These are phyloP conservation scores for Candida boleticola DNA, from an alignment of 805 yeast genomes.

Conservation along the genomic window DNA sequence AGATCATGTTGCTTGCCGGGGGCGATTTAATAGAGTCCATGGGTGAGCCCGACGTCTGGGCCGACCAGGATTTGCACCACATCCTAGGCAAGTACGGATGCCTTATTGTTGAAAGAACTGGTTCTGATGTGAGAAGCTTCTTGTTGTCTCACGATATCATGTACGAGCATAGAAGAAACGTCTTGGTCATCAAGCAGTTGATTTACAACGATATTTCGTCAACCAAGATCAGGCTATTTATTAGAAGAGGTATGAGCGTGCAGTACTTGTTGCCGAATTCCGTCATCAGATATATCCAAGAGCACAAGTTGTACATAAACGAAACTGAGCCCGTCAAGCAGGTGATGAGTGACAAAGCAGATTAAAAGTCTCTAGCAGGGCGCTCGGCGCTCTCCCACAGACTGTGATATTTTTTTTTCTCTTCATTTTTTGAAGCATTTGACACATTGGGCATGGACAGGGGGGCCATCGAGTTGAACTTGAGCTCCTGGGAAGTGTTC, in stretches of 20 bases:
- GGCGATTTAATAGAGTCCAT: conserved; percentile 96
- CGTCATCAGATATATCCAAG: conserved; percentile 92
- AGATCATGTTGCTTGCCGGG: conserved; percentile 94
- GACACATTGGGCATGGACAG: too few species aligned
- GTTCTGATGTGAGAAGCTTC: conserved; percentile 92
- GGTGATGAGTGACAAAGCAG: conserved; percentile 48
- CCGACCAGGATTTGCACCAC: conserved; percentile 91
- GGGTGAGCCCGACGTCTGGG: conserved; percentile 99
- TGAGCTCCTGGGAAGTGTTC: too few species aligned
- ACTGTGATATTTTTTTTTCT: too few species aligned
- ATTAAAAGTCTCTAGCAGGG: too few species aligned
- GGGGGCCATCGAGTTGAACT: neutral
- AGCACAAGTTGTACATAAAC: conserved; percentile 78
- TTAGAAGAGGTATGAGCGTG: conserved; percentile 94
- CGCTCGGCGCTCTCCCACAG: too few species aligned
- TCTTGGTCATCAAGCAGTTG: conserved; percentile 90
- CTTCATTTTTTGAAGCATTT: too few species aligned
- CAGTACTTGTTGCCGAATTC: conserved; percentile 92
- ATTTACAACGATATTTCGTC: conserved; percentile 95
- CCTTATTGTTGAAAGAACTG: conserved; percentile 93
- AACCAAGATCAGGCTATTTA: conserved; percentile 88
- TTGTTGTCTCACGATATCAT: conserved; percentile 90
- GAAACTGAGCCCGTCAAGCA: conserved; percentile 94
- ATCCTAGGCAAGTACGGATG: conserved; percentile 96
- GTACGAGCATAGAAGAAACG: conserved; percentile 94